Evolutionary conservation across 116 monocot species (phyloP), one percentile per base, ranked within the genome.

Genomic region (Posidonia oceanica): DNA sequence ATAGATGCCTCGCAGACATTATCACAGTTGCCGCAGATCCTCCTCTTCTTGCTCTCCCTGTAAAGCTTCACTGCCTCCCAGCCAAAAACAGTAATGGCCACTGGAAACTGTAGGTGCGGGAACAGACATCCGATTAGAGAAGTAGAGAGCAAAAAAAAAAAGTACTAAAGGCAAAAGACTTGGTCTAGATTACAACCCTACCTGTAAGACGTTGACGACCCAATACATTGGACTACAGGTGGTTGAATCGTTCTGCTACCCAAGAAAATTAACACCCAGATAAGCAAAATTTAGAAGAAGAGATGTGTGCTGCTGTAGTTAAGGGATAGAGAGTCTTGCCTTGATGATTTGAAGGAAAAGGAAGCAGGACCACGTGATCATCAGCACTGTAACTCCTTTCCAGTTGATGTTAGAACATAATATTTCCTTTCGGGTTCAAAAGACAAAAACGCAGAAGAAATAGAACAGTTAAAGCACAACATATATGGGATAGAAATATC

Each of bases 1-100:
- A 99, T 93, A 0, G 99, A 86, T 42, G 99, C 99, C 68, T 99
- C 99, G 20, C 99, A 93, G 1, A 99, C 94, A 53, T 72, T 84
- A 69, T 85, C 93, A 69, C 44, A 75, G 76, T 84, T 86, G 3
- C 93, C 93, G n/a, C 40, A 16, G 72, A 71, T 72, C 23, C 93
- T 73, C 61, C 93, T 73, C 18, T 64, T 52, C 63, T 79, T 74
- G 79, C 93, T 93, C 75, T 88, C 86, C 66, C 60, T 69, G 75
- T 84, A 99, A 41, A 99, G 76, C 77, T 74, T 74, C 63, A 22
- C 39, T 0, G 86, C 90, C 62, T 99, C 76, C 89, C 89, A 93
- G 2, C n/a, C 70, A 54, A 85, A 99, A 71, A 93, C 90, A 59
- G 71, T 59, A 12, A 84, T 8, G 11, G 99, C 83, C 57, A 86